Evolutionary conservation across 139 green algal genomes (phyloP).

Genomic region (Chlorella sorokiniana): DNA sequence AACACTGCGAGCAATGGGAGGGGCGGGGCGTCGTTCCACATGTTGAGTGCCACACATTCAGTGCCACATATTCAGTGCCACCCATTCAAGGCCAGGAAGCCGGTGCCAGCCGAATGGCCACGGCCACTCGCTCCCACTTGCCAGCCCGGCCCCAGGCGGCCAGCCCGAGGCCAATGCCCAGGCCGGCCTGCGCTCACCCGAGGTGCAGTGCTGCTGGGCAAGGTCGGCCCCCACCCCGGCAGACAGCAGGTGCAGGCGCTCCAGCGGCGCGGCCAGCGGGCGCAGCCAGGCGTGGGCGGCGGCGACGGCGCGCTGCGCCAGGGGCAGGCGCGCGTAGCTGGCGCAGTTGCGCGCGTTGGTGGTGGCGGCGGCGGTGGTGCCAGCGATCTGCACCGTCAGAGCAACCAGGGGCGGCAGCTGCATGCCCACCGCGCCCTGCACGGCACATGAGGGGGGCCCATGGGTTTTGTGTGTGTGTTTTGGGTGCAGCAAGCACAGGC

Average conservation of each 20-base stretch:
- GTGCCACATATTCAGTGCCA: no score
- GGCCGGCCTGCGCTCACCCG: neutral
- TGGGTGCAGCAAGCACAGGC: no score
- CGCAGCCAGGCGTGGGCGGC: neutral
- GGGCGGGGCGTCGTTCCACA: no score
- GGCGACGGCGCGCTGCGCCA: neutral
- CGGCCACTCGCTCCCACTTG: no score
- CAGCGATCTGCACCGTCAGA: neutral
- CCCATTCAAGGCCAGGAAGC: no score
- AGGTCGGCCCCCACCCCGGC: neutral
- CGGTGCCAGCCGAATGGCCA: no score
- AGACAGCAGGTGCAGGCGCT: neutral
- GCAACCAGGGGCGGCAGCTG: neutral
- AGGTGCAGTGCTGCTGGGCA: neutral
- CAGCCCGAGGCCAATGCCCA: no score
- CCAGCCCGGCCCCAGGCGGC: no score
- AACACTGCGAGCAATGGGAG: neutral
- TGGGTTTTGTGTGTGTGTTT: no score
- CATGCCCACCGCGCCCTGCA: neutral
- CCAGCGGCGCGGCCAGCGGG: neutral
- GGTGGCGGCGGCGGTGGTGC: neutral
- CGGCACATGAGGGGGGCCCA: neutral
- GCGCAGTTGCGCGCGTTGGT: neutral
- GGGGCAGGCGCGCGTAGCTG: neutral
- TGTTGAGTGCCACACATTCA: no score